Evolutionary conservation across 1,284 basidiomycete genomes (phyloP).

Genomic region (Porogramme epimiltina): DNA sequence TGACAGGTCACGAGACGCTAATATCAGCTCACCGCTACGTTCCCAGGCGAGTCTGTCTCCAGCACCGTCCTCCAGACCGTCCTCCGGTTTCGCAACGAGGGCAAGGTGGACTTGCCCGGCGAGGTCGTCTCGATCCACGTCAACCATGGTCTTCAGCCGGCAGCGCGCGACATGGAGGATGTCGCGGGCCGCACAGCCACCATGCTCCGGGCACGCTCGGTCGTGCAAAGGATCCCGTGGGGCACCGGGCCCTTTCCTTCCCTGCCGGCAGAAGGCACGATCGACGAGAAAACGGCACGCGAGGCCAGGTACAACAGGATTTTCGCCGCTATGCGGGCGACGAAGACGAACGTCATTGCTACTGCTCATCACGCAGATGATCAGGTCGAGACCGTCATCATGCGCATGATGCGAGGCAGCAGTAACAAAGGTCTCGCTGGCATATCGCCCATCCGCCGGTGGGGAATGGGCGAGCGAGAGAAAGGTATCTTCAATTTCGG

Average conservation of each 20-base stretch:
- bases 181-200: constrained; percentile 45
- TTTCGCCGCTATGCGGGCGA: constrained; percentile 47
- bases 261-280: constrained; percentile 26
- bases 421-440: constrained; percentile 58
- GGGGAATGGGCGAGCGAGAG: constrained; percentile 68
- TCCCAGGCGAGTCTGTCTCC: neutral
- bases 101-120: constrained; percentile 18
- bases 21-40: neutral
- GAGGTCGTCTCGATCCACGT: constrained; percentile 62
- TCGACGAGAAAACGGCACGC: constrained; percentile 54
- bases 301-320: constrained; percentile 58
- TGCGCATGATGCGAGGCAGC: constrained; percentile 63
- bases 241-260: constrained; percentile 50
- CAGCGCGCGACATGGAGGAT: constrained; percentile 56
- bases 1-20: too few relatives aligned
- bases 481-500: constrained; percentile 42
- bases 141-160: constrained; percentile 64
- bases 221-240: constrained; percentile 57
- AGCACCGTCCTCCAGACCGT: neutral
- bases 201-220: constrained; percentile 48
- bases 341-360: constrained; percentile 47
- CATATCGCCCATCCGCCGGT: constrained; percentile 64
- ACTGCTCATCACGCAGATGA: constrained; percentile 79
- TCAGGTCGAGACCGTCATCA: constrained; percentile 75
- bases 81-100: neutral